phyloP scores from a whole-genome alignment of 768 basidiomycete genomes.

The Macrocybe gigantea region DNA sequence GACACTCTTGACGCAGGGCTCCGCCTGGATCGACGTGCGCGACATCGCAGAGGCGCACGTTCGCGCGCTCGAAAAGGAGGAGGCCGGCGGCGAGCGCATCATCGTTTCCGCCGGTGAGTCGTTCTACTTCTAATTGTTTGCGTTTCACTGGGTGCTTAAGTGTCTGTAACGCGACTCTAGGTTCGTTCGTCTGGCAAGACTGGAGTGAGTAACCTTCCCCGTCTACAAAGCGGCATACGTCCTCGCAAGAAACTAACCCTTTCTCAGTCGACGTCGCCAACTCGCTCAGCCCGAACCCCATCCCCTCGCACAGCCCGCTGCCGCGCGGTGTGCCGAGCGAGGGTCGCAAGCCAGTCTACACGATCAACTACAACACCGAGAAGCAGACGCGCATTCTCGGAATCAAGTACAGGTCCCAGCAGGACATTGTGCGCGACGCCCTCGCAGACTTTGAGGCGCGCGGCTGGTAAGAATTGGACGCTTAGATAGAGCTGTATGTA shows the following conservation, averaged over 20 bases:
- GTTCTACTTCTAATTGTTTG: neutral
- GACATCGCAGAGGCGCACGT: slow-evolving; percentile 48
- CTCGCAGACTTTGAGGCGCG: slow-evolving; percentile 36
- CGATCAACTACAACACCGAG: slow-evolving; percentile 22
- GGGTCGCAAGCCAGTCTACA: slow-evolving; percentile 16
- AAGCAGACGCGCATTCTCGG: slow-evolving; percentile 37
- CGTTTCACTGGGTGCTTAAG: neutral
- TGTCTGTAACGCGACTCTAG: neutral
- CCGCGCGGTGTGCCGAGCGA: slow-evolving; percentile 28
- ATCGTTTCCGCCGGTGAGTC: slow-evolving; percentile 29
- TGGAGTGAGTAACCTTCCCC: slow-evolving; percentile 16
- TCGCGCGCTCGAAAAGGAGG: slow-evolving; percentile 37
- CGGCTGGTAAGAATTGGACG: slow-evolving; percentile 25
- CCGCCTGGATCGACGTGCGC: slow-evolving; percentile 36
- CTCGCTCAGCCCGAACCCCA: slow-evolving; percentile 21
- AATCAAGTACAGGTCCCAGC: slow-evolving; percentile 31
- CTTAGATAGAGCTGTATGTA: too few relatives aligned
- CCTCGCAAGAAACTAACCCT: neutral
- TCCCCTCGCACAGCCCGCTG: slow-evolving; percentile 18
- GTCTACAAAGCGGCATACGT: too few relatives aligned
- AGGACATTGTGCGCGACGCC: slow-evolving; percentile 33
- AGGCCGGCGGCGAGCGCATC: slow-evolving; percentile 48
- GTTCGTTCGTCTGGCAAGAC: slow-evolving; percentile 19
- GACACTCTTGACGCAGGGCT: slow-evolving; percentile 15
- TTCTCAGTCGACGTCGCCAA: slow-evolving; percentile 32